These are phyloP conservation scores for Kwoniella dejecticola DNA, from an alignment of 768 basidiomycete species.

Conservation along the genomic window DNA sequence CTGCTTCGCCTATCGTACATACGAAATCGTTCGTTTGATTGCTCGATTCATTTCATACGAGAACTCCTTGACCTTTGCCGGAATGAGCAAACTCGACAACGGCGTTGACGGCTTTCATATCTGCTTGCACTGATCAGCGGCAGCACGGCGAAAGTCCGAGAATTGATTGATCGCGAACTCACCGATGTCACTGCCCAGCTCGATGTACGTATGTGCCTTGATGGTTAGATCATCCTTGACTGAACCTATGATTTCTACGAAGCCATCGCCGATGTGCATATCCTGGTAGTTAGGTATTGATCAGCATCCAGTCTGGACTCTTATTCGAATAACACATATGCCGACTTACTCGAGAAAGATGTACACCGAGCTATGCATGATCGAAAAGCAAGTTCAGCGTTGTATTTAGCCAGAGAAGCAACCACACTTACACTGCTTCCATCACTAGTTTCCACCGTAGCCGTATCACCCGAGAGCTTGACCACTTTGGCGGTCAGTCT, in stretches of 20 bases:
- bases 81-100: slow-evolving; percentile 46
- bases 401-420: background rate
- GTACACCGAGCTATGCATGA: slow-evolving; percentile 38
- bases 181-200: slow-evolving; percentile 69
- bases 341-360: slow-evolving; percentile 35
- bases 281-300: slow-evolving; percentile 53
- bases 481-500: slow-evolving; percentile 67
- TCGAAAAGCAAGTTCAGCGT: background rate
- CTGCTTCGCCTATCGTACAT: background rate
- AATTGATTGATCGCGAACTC: slow-evolving; percentile 37
- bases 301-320: slow-evolving; percentile 15
- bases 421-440: slow-evolving; percentile 61
- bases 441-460: slow-evolving; percentile 69
- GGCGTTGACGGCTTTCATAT: slow-evolving; percentile 49
- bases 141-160: background rate
- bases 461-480: slow-evolving; percentile 61
- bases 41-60: slow-evolving; percentile 12
- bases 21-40: background rate
- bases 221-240: slow-evolving; percentile 64
- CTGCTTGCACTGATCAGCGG: slow-evolving; percentile 19
- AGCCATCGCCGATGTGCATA: slow-evolving; percentile 61
- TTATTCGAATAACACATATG: background rate
- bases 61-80: slow-evolving; percentile 45
- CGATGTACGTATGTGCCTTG: slow-evolving; percentile 62
- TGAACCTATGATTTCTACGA: slow-evolving; percentile 69